Evolutionary conservation across 2,329 filamentous ascomycete species (phyloP).

Genomic region (Ophiostoma perfectum): DNA sequence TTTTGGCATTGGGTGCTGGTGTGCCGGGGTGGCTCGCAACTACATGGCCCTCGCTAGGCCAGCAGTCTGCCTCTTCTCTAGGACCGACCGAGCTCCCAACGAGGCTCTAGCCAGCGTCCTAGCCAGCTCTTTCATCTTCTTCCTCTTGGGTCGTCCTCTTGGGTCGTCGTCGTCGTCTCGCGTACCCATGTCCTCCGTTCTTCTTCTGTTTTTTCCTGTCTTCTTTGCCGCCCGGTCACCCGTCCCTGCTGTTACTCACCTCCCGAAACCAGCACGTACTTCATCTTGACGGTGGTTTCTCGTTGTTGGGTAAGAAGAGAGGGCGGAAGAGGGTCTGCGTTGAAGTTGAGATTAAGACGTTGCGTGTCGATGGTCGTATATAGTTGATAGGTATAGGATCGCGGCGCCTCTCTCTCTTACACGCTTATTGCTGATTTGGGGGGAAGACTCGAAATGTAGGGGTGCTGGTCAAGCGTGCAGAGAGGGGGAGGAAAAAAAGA

Average conservation of each 20-base stretch:
- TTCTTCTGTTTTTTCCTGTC: neutral
- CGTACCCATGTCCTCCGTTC: neutral
- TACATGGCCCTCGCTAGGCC: too few relatives aligned
- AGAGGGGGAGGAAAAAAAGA: constrained; percentile 17
- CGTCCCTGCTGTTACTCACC: constrained; percentile 21
- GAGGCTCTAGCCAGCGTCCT: neutral
- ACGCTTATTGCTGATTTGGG: constrained; percentile 7
- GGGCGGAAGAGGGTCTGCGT: constrained; percentile 7
- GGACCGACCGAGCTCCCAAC: too few relatives aligned
- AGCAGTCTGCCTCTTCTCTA: too few relatives aligned
- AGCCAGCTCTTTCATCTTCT: neutral
- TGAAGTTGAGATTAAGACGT: neutral
- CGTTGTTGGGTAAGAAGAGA: constrained; percentile 12
- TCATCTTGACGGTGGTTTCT: constrained; percentile 26
- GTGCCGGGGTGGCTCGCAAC: too few relatives aligned
- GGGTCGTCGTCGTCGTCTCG: neutral
- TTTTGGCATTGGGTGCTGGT: too few relatives aligned
- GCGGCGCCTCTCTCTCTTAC: constrained; percentile 17
- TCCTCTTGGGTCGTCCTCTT: too few relatives aligned
- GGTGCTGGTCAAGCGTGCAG: constrained; percentile 20
- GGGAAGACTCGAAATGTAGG: constrained; percentile 14
- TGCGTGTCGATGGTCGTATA: neutral
- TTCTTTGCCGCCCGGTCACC: neutral
- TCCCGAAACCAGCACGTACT: constrained; percentile 29
- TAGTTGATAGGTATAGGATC: neutral